Conservation (phyloP, 192 early-diverging fungal genomes). For the Backusella tuberculispora region DNA sequence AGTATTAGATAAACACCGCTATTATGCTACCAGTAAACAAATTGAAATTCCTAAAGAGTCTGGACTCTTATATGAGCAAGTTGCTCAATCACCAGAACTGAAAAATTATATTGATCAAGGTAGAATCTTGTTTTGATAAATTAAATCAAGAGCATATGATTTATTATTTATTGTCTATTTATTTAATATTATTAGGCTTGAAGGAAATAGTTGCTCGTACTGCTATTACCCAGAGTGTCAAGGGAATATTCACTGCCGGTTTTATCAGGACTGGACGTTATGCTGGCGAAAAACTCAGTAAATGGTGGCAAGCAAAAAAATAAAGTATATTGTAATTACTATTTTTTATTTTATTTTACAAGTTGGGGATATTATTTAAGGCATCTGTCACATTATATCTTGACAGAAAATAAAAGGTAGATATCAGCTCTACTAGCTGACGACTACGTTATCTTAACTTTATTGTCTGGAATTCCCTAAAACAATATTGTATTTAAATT, state of each 20-base stretch:
- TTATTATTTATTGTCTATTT: neutral
- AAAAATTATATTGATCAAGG: slow-evolving; percentile 46
- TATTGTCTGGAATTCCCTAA: too few species aligned
- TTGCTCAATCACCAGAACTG: slow-evolving; percentile 47
- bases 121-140: slow-evolving; percentile 26
- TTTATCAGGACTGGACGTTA: slow-evolving; percentile 63
- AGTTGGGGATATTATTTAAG: too few species aligned
- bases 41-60: slow-evolving; percentile 28
- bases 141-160: neutral
- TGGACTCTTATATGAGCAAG: slow-evolving; percentile 44
- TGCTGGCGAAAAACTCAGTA: slow-evolving; percentile 59
- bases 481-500: too few species aligned
- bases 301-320: slow-evolving; percentile 54
- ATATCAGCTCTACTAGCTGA: too few species aligned
- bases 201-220: slow-evolving; percentile 55
- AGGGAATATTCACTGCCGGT: slow-evolving; percentile 94
- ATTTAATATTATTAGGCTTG: slow-evolving; percentile 19
- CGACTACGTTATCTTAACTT: too few species aligned
- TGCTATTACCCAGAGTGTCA: slow-evolving; percentile 87
- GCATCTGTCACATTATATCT: too few species aligned
- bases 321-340: slow-evolving; percentile 2
- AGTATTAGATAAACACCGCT: slow-evolving; percentile 49
- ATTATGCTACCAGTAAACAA: slow-evolving; percentile 24
- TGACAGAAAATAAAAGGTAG: too few species aligned
- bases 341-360: too few species aligned